Base-by-base conservation (phyloP, 371 early-diverging fungal genomes). In the Actinomortierella ambigua region DNA sequence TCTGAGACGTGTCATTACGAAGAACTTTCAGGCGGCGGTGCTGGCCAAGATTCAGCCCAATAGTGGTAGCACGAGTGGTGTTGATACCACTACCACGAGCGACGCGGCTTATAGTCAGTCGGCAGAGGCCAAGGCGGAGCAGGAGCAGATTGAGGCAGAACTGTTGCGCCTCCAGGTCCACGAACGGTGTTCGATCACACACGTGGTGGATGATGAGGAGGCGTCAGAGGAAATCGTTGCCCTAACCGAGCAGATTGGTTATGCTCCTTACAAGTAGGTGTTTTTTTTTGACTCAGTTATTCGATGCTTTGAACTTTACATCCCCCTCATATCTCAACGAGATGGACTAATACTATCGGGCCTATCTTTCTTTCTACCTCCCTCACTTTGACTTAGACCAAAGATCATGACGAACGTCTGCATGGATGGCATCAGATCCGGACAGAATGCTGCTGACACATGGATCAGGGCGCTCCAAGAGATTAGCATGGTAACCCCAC, bases 381-480 rank as follows among this genome's bases (percentile, higher is more conserved):
- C n/a, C n/a, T 34, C 34, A 6, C 11, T 34, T 4, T 34, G 34
- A 4, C 11, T 4, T 34, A 34, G 34, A 11, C 34, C 34, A 6
- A 34, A 11, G 11, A 61, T 71, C 20, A 71, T 76, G 44, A 49
- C 77, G 26, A 70, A 76, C 54, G 65, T 75, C 5, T 79, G 73
- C 55, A 17, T 76, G 26, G 77, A 70, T 28, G 59, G 75, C 56
- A 76, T 85, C 41, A 82, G 75, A 57, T 77, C 81, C 41, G 91
- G 92, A 2, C 53, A 24, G 1, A 79, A 79, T 57, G 47, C 77
- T 2, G 46, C 62, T 11, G 90, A 93, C 62, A 84, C 81, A 0
- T 93, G 88, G 85, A 59, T 61, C 13, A 81, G 79, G 50, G 86
- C 87, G 82, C 69, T 93, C 9, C 85, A 89, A 61, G 86, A 89